Base-by-base conservation (phyloP, 2,329 filamentous ascomycete species). In the Alternaria brassicae region DNA sequence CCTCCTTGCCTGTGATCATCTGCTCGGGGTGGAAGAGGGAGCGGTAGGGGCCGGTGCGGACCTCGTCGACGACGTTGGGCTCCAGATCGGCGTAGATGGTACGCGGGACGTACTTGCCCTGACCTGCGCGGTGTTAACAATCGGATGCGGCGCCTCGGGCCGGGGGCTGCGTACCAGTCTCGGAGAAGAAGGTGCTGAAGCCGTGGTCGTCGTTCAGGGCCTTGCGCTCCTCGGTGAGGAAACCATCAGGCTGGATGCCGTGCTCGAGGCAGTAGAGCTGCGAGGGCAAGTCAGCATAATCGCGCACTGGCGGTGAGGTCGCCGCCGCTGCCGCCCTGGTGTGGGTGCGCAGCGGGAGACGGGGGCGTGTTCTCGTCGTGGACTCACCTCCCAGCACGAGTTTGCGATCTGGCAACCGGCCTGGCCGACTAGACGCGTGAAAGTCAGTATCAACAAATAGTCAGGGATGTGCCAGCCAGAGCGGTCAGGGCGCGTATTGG, bases 391-490 rank as follows among this genome's bases (percentile, higher is more conserved):
- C 95, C 95, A 99, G 89, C 95, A 98, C 76, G 95, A 95, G 87
- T 99, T 99, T 85, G 94, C 95, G 80, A 99, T 99, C 83, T 99
- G 95, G 89, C 95, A 98, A 91, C 95, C 95, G 81, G 95, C 95
- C 89, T 99, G 95, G 84, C 95, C 95, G 87, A 99, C 95, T 99
- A 82, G 78, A 81, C 81, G 76, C 78, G 81, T 76, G 65, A 77
- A 71, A 68, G 84, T 91, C 79, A 90, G 86, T 75, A 82, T 74
- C 58, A 60, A 68, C 56, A 66, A 63, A 65, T 47, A 63, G 61
- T 53, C 63, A 48, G 50, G 65, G 52, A 62, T 65, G 66, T 66
- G 58, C 67, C 66, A 56, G 62, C 58, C 56, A 60, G 69, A 77
- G 80, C 79, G 81, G 78, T 81, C 78, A 79, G 74, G 76, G 75